These are phyloP conservation scores for Cryptococcus neoformans DNA, from an alignment of 1,284 basidiomycete genomes.

Conservation along the genomic window DNA sequence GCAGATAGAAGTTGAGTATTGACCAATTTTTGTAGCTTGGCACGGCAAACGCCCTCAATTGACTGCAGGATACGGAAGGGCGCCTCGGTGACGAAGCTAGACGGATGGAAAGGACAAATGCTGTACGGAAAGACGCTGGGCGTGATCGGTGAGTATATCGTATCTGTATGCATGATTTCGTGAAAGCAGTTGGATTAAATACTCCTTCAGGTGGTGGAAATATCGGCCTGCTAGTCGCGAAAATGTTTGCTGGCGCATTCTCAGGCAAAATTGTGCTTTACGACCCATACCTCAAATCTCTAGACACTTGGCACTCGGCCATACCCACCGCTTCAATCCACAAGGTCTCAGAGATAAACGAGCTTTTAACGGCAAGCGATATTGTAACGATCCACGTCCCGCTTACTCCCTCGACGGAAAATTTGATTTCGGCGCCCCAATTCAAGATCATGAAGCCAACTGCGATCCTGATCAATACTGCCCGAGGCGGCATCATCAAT, in stretches of 20 bases:
- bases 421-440: conserved; percentile 17
- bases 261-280: conserved; percentile 16
- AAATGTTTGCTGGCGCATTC: conserved; percentile 22
- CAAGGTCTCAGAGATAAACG: conserved; percentile 8
- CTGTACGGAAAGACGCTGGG: no score
- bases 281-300: conserved; percentile 19
- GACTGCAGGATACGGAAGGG: no score
- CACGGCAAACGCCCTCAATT: no score
- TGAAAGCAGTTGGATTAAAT: no score
- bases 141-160: no score
- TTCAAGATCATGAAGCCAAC: conserved; percentile 19
- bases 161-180: no score
- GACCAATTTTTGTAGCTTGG: no score
- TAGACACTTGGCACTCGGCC: conserved; percentile 6
- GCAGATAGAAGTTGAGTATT: no score
- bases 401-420: conserved; percentile 14
- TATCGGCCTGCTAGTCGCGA: background rate
- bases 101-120: no score
- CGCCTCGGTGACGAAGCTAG: no score
- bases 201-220: no score
- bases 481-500: conserved; percentile 30
- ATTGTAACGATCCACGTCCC: conserved; percentile 27
- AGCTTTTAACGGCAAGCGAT: conserved; percentile 17
- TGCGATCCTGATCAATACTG: conserved; percentile 30
- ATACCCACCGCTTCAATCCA: conserved; percentile 2